Evolutionary conservation across 805 yeast species (phyloP), one percentile per base, ranked within the genome.

Genomic region (Saccharomycopsis selenospora): DNA sequence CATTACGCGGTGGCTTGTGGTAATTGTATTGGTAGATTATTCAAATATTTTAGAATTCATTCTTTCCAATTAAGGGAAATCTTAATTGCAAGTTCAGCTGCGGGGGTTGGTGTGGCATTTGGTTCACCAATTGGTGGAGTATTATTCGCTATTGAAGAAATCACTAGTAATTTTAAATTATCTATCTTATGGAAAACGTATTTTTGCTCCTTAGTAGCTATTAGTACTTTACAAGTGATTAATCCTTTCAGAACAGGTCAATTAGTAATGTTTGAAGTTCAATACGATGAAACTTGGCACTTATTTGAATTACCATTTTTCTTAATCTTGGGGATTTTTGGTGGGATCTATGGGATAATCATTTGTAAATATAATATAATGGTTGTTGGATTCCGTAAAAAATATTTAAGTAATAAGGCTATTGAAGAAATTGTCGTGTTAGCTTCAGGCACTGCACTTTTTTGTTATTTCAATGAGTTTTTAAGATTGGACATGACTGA

Each of bases 1-100:
- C 99, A 93, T 65, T 93, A 91, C 64, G 97, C 99, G 0, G 95
- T 90, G 0, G 90, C 98, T 63, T 91, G 85, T n/a, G 99, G 97
- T 0, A 80, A 81, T 57, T 75, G 80, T n/a, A 68, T 88, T 10
- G 66, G 61, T 53, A 60, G 63, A 33, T 52, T 66, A 13, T 54
- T 38, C 30, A 24, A 26, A n/a, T 14, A 36, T n/a, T 40, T 30
- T 14, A 27, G 43, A 28, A 30, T 29, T 2, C 46, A 45, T 11
- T 20, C 36, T 13, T 43, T 24, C 20, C 38, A 61, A 47, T 66
- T 67, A 8, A 56, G 79, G 24, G 90, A 85, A 53, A 77, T 83
- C 46, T 66, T 93, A 46, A 80, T 91, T 0, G 96, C 99, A 0
- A 83, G 96, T 3, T 77, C 96, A 7, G 98, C 96, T 2, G 96